Evolutionary conservation across 1,284 basidiomycete species (phyloP), one percentile per base, ranked within the genome.

Genomic region (Coniferiporia weirii): DNA sequence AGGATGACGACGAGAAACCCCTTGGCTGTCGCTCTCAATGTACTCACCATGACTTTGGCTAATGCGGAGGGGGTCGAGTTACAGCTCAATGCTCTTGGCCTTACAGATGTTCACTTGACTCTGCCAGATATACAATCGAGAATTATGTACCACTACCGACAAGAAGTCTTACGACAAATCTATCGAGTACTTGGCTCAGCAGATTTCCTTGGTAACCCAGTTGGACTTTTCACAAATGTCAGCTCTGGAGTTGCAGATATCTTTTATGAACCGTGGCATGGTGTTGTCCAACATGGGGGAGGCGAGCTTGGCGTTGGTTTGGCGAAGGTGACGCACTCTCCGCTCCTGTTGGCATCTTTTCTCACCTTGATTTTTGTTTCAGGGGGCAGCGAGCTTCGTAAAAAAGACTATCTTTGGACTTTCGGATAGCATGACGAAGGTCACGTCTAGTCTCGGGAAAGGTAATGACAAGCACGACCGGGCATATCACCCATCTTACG

Each of bases 381-480:
- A 93, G 86, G 95, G 97, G 43, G 97, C 97, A 0, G 95, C 97
- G 8, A 98, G 94, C 70, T 96, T 99, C 68, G 92, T 98, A 56
- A 98, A 98, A 79, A 99, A 99, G 78, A 98, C 96, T 0, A 92
- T 98, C 10, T 99, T 98, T 68, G 97, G 97, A 36, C 75, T 99
- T 54, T 91, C 92, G 43, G 95, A 99, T 71, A 96, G 92, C 69
- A 81, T 99, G 71, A 96, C 95, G 27, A 99, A 98, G 74, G 89
- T 99, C 67, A 99, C 97, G 0, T 93, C 95, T 62, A 96, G 93
- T 70, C 87, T 99, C 64, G 94, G 96, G 45, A 99, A 99, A 81
- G 97, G 93, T 90, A 40, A 52, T 34, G 61, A 22, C 17, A 44
- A 45, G 15, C 44, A 54, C 9, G 36, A 19, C 20, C 17, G 43